A percentile compares a stretch with the other conserved stretches of the same genome.
phyloP scores from a whole-genome alignment of 495 filamentous ascomycete species.

The Trichodelitschia bisporula region DNA sequence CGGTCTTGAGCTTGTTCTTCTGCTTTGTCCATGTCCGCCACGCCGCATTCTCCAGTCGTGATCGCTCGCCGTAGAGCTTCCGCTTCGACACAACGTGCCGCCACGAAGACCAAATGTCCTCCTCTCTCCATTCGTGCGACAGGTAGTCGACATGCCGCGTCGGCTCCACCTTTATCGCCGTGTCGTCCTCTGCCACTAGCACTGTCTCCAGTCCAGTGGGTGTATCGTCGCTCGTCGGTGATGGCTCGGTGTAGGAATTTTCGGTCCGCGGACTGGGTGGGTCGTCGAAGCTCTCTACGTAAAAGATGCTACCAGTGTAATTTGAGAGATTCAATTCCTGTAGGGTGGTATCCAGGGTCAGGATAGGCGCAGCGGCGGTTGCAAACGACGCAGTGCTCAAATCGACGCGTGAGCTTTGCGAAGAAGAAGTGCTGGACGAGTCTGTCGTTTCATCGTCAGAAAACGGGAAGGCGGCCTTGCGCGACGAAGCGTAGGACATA shows the following conservation, averaged over 20 bases:
- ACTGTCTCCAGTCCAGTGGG: slow-evolving; percentile 11
- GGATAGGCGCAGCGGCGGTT: too few relatives aligned
- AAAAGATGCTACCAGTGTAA: too few relatives aligned
- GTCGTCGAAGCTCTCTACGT: neutral
- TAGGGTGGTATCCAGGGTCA: too few relatives aligned
- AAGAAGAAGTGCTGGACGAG: too few relatives aligned
- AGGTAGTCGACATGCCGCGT: slow-evolving; percentile 91
- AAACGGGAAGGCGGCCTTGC: too few relatives aligned
- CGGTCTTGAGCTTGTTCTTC: slow-evolving; percentile 61
- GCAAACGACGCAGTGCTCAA: too few relatives aligned
- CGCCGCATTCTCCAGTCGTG: slow-evolving; percentile 80
- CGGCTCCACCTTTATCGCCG: slow-evolving; percentile 47
- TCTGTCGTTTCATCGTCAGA: too few relatives aligned
- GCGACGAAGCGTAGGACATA: too few relatives aligned
- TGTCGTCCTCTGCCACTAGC: slow-evolving; percentile 52
- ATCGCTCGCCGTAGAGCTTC: slow-evolving; percentile 53
- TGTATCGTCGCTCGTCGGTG: slow-evolving; percentile 3
- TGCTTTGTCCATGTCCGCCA: slow-evolving; percentile 96
- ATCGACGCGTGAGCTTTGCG: too few relatives aligned
- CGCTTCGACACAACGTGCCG: slow-evolving; percentile 62
- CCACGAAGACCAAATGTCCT: slow-evolving; percentile 97
- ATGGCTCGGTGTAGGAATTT: slow-evolving; percentile 1
- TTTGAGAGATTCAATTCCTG: too few relatives aligned
- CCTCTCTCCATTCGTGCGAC: slow-evolving; percentile 84
- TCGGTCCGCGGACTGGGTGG: slow-evolving; percentile 5